Conservation (phyloP, 805 yeast species). For the Candida hungchunana region DNA sequence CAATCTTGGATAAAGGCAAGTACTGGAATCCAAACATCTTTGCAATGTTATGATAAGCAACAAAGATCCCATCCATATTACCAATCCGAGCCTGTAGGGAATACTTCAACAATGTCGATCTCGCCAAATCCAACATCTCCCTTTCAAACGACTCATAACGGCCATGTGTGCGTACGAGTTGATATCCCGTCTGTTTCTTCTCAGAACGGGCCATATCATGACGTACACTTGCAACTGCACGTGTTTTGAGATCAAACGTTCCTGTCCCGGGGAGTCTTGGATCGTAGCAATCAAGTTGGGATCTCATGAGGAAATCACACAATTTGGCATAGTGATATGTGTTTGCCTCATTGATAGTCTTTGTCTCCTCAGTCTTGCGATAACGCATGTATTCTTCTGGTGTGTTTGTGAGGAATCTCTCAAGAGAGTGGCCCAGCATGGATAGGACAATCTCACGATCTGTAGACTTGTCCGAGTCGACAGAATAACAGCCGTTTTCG, state of each 20-base stretch:
- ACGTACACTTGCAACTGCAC: conserved; percentile 86
- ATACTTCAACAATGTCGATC: conserved; percentile 78
- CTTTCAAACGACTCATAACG: conserved; percentile 74
- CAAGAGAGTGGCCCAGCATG: conserved; percentile 74
- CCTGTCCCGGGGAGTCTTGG: conserved; percentile 81
- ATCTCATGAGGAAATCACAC: conserved; percentile 73
- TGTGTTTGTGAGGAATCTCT: conserved; percentile 63
- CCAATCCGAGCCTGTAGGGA: conserved; percentile 92
- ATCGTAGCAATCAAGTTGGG: conserved; percentile 86
- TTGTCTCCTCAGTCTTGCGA: conserved; percentile 13
- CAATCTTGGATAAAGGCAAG: conserved; percentile 69
- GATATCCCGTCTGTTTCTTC: conserved; percentile 48
- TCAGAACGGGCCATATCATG: conserved; percentile 62
- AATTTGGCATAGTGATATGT: conserved; percentile 71
- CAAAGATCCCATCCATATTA: conserved; percentile 92
- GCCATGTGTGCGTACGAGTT: conserved; percentile 59
- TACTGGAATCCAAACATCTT: conserved; percentile 88
- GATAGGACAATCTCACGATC: conserved; percentile 68
- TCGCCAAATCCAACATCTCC: conserved; percentile 70
- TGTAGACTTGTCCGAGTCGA: conserved; percentile 66
- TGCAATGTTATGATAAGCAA: conserved; percentile 84
- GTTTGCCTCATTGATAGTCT: conserved; percentile 20
- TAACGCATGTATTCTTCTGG: conserved; percentile 45
- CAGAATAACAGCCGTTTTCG: conserved; percentile 42
- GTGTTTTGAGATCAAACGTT: conserved; percentile 84